These are phyloP conservation scores for Colletotrichum sojae DNA, from an alignment of 2,329 filamentous ascomycete genomes.

Conservation along the genomic window DNA sequence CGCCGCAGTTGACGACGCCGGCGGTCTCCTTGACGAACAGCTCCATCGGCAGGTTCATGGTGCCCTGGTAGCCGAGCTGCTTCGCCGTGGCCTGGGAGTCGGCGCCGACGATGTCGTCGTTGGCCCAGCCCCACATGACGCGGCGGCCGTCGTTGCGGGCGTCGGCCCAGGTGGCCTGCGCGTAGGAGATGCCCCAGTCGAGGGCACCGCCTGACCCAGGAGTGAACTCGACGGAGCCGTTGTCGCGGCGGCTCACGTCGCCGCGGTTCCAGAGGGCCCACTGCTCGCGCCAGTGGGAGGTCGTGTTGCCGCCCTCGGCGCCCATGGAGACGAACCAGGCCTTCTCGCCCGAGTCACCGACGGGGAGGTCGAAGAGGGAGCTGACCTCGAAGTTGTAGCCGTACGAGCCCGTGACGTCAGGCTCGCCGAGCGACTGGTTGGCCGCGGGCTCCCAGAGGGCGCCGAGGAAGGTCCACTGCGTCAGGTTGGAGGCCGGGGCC, in stretches of 20 bases:
- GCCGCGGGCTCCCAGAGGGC: slow-evolving; percentile 41
- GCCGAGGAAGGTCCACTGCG: slow-evolving; percentile 41
- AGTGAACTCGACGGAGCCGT: slow-evolving; percentile 39
- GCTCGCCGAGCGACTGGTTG: slow-evolving; percentile 36
- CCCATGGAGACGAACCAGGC: slow-evolving; percentile 41
- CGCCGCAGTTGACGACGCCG: slow-evolving; percentile 38
- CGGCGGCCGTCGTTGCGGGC: slow-evolving; percentile 32
- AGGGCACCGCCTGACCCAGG: slow-evolving; percentile 38
- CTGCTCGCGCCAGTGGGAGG: slow-evolving; percentile 39
- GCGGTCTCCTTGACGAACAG: slow-evolving; percentile 40
- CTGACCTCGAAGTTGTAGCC: slow-evolving; percentile 42
- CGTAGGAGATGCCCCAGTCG: slow-evolving; percentile 42
- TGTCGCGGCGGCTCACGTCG: slow-evolving; percentile 35
- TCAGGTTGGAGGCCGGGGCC: slow-evolving; percentile 38
- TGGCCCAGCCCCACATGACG: slow-evolving; percentile 41
- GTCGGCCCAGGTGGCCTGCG: slow-evolving; percentile 40
- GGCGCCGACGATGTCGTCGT: slow-evolving; percentile 30
- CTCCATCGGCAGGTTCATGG: slow-evolving; percentile 40
- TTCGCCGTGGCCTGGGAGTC: slow-evolving; percentile 29
- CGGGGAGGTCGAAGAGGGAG: slow-evolving; percentile 38
- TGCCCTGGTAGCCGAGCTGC: slow-evolving; percentile 40
- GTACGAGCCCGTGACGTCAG: slow-evolving; percentile 40
- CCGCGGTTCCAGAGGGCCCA: slow-evolving; percentile 42
- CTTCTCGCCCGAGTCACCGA: slow-evolving; percentile 35
- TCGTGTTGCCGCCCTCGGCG: slow-evolving; percentile 41